Evolutionary conservation across 2,329 filamentous ascomycete species (phyloP).

Genomic region (Xenosphaeropsis pyriputrescens): DNA sequence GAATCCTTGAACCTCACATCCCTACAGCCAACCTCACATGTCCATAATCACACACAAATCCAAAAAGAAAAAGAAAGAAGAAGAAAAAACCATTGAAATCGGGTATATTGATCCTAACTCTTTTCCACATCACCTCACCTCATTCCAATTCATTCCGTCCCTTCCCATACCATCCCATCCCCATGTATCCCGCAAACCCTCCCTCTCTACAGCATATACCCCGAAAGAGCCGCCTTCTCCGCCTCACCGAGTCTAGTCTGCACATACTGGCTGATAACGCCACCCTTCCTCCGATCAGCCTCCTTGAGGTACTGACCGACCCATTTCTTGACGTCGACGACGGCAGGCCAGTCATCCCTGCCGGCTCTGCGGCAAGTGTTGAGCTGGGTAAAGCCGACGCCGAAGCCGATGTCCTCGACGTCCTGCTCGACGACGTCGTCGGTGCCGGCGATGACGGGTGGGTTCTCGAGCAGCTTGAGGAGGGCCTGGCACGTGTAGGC

Average conservation of each 20-base stretch:
- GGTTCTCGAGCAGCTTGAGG: conserved; percentile 78
- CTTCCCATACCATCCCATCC: conserved; percentile 1
- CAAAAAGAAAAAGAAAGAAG: too few species aligned
- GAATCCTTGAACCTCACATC: too few species aligned
- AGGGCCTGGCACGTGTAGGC: conserved; percentile 78
- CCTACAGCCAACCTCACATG: too few species aligned
- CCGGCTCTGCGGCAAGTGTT: conserved; percentile 71
- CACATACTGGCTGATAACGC: conserved; percentile 57
- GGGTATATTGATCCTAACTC: too few species aligned
- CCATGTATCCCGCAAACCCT: conserved; percentile 3
- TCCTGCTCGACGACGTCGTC: conserved; percentile 77
- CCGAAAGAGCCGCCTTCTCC: conserved; percentile 28
- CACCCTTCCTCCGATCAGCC: conserved; percentile 59
- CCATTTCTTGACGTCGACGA: conserved; percentile 68
- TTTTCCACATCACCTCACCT: too few species aligned
- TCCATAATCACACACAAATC: too few species aligned
- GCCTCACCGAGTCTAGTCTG: conserved; percentile 54
- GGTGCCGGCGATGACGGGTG: conserved; percentile 56
- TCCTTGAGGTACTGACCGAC: conserved; percentile 50
- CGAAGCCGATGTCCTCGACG: conserved; percentile 89
- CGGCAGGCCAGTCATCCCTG: conserved; percentile 74
- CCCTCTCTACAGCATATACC: conserved; percentile 26
- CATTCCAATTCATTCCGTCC: too few species aligned
- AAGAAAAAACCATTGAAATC: too few species aligned
- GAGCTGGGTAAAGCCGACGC: conserved; percentile 83